These are phyloP conservation scores for Pichia sp. DNA, from an alignment of 1,139 yeast genomes.

Conservation along the genomic window DNA sequence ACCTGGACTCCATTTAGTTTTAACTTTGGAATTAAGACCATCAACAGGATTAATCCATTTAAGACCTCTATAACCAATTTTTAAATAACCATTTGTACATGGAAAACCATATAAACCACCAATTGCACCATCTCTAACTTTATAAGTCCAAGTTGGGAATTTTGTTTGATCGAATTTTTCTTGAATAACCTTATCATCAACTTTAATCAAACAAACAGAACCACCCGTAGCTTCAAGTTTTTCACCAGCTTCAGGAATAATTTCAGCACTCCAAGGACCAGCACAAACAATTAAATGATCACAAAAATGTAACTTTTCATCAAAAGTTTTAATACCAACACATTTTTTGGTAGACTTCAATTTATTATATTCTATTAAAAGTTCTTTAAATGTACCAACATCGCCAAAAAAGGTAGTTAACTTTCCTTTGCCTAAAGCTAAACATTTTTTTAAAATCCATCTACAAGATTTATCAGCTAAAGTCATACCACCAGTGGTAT, in stretches of 20 bases:
- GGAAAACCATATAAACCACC: constrained; percentile 29
- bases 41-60: constrained; percentile 23
- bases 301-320: constrained; percentile 29
- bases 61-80: constrained; percentile 23
- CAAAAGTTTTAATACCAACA: constrained; percentile 31
- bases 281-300: constrained; percentile 35
- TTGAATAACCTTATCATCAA: constrained; percentile 12
- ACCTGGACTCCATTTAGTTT: constrained; percentile 20
- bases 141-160: constrained; percentile 25
- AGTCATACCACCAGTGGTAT: constrained; percentile 34
- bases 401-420: constrained; percentile 21
- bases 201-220: constrained; percentile 20
- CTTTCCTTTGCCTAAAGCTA: constrained; percentile 12
- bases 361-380: constrained; percentile 13
- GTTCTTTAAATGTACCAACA: constrained; percentile 13
- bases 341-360: constrained; percentile 3
- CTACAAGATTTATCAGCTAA: constrained; percentile 33
- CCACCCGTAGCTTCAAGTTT: constrained; percentile 35
- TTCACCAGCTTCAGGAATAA: constrained; percentile 33
- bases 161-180: constrained; percentile 16
- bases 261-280: constrained; percentile 37
- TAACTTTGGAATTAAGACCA: constrained; percentile 18
- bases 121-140: constrained; percentile 20
- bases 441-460: constrained; percentile 26
- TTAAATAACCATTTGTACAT: constrained; percentile 21